These are phyloP conservation scores for Codiaeum variegatum DNA, from an alignment of 441 rosid species.

Conservation along the genomic window DNA sequence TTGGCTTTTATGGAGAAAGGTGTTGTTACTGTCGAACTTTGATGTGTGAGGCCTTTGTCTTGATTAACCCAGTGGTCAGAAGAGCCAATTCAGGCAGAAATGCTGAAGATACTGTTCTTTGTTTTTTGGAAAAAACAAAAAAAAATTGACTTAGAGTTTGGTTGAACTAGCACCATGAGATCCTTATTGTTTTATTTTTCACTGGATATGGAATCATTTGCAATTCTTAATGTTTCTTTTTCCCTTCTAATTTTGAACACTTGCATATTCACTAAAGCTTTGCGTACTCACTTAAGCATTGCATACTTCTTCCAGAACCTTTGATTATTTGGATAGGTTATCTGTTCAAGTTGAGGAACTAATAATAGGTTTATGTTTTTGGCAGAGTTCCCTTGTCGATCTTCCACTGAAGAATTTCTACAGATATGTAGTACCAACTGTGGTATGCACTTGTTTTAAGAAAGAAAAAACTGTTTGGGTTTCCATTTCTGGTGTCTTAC, in stretches of 20 bases:
- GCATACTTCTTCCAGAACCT: background rate
- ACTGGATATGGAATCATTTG: background rate
- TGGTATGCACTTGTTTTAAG: conserved; percentile 44
- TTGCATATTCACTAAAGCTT: conserved; percentile 6
- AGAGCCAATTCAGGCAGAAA: background rate
- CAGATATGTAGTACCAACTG: conserved; percentile 87
- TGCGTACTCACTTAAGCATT: background rate
- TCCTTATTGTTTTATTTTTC: background rate
- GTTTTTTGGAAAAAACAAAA: too few relatives aligned
- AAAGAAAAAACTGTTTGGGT: conserved; percentile 18
- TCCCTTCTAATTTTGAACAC: background rate
- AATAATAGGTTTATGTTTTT: conserved; percentile 23
- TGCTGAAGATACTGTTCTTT: background rate
- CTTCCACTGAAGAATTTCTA: conserved; percentile 98
- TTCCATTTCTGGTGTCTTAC: conserved; percentile 28
- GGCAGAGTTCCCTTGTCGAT: conserved; percentile 97
- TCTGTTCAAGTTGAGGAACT: conserved; percentile 4
- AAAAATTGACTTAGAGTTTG: background rate
- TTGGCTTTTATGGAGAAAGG: background rate
- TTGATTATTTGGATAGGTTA: background rate
- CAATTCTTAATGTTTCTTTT: background rate
- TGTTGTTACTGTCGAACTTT: background rate
- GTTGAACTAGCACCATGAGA: background rate
- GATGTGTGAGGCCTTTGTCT: background rate
- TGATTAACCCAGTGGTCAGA: background rate